Percentiles rank a stretch among this genome's conserved stretches.
These are phyloP conservation scores for Backusella tarrabulga DNA, from an alignment of 192 early-diverging fungal species.

Conservation along the genomic window DNA sequence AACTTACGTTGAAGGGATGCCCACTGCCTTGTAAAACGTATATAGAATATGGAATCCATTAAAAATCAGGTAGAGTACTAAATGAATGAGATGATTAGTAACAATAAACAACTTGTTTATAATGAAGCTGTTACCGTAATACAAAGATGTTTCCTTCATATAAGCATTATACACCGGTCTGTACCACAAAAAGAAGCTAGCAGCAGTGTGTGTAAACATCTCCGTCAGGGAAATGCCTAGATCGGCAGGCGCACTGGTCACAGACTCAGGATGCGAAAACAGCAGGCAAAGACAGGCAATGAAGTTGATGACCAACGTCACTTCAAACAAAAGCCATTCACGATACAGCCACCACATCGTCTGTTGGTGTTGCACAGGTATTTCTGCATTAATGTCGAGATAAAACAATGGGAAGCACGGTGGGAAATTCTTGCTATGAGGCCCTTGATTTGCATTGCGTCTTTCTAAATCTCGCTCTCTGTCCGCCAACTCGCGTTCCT, in stretches of 20 bases:
- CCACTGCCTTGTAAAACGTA: conserved; percentile 82
- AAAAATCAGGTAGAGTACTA: conserved; percentile 82
- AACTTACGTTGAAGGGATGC: conserved; percentile 74
- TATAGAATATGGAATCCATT: conserved; percentile 82
- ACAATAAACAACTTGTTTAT: neutral
- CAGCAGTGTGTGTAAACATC: conserved; percentile 71
- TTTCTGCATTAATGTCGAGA: conserved; percentile 73
- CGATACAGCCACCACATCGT: conserved; percentile 69
- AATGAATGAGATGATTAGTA: neutral
- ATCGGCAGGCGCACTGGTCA: conserved; percentile 70
- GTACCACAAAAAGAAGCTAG: conserved; percentile 87
- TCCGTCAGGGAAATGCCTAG: conserved; percentile 76
- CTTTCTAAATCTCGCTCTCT: conserved; percentile 68
- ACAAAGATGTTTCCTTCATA: conserved; percentile 83
- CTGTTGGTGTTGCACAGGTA: conserved; percentile 62
- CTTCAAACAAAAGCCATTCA: conserved; percentile 72
- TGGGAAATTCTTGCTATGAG: conserved; percentile 69
- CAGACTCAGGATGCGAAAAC: conserved; percentile 58
- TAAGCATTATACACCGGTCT: conserved; percentile 87
- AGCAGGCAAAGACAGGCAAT: conserved; percentile 75
- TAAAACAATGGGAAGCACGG: conserved; percentile 83
- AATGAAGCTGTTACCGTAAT: conserved; percentile 60
- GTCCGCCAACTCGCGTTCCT: conserved; percentile 74
- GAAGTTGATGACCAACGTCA: conserved; percentile 74
- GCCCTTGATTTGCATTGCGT: conserved; percentile 60